phyloP scores from a whole-genome alignment of 1,139 yeast species.

The Zygosaccharomyces pseudobailii region DNA sequence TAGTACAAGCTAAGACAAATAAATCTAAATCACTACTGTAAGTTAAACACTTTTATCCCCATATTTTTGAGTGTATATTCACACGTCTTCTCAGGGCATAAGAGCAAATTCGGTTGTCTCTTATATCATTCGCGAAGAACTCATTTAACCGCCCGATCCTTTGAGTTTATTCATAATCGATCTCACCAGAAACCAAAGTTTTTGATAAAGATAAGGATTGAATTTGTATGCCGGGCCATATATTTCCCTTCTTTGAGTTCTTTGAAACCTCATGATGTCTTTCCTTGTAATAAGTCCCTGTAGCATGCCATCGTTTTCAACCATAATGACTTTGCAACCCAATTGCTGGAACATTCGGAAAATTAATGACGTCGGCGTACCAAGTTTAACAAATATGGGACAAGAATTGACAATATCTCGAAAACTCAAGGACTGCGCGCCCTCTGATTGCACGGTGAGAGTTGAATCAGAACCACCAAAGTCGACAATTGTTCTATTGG shows the following conservation, averaged over 20 bases:
- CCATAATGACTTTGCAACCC: conserved; percentile 74
- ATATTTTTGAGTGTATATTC: background rate
- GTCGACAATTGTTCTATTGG: conserved; percentile 16
- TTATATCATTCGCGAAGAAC: background rate
- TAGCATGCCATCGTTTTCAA: conserved; percentile 50
- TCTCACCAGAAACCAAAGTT: conserved; percentile 21
- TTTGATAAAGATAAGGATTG: conserved; percentile 25
- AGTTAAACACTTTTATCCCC: background rate
- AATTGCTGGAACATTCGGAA: conserved; percentile 68
- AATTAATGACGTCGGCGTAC: conserved; percentile 56
- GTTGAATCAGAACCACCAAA: conserved; percentile 17
- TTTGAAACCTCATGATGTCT: conserved; percentile 53
- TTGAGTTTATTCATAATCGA: conserved; percentile 14
- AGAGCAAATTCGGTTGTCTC: background rate
- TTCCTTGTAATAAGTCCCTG: conserved; percentile 66
- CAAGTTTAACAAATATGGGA: conserved; percentile 57
- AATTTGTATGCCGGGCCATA: conserved; percentile 28
- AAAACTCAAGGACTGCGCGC: conserved; percentile 35
- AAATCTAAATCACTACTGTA: background rate
- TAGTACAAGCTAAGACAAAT: background rate
- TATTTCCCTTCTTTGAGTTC: conserved; percentile 24
- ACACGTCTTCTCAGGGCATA: too few species aligned
- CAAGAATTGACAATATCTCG: conserved; percentile 48
- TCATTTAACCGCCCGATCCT: background rate
- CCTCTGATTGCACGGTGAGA: conserved; percentile 16